Evolutionary conservation across 2,329 filamentous ascomycete genomes (phyloP), one percentile per base, ranked within the genome.

Genomic region (Fonsecaea nubica): DNA sequence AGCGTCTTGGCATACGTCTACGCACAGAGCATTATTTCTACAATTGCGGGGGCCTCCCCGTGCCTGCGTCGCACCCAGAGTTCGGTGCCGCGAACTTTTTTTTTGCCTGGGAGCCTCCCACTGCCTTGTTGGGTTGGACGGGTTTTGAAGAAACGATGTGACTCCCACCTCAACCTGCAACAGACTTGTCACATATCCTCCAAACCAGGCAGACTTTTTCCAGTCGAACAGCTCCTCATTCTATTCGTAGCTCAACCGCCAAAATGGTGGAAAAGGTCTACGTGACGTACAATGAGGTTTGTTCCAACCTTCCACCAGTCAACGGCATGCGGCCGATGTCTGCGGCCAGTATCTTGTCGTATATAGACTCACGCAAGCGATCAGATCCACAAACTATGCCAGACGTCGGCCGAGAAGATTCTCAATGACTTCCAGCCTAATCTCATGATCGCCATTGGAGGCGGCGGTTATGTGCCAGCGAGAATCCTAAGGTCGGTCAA

Each of bases 381-480:
- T 55, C 76, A 98, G 93, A 91, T 99, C 76, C 95, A 99, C 88
- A 96, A 97, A 82, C 88, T 98, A 77, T 99, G 95, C 85, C 91
- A 97, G 82, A 85, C 90, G 77, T 89, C 92, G 18, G 95, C 93
- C 45, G 85, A 88, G 71, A 84, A 85, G 74, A 96, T 98, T 78
- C 89, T 99, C 74, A 83, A 89, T 77, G 88, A 92, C 15, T 93
- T 97, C 85, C 86, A 92, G 78, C 95, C 95, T 45, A 92, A 97
- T 80, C 91, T 99, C 74, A 97, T 99, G 86, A 96, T 99, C 80
- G 95, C 95, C 77, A 98, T 98, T 79, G 95, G 95, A 75, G 95
- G 95, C 72, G 95, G 95, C 75, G 95, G 95, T 75, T 99, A 97
- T 81, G 93, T 99, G 48, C 95, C 95, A 68, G 95, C 95, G 54